These are phyloP conservation scores for Neofusicoccum sp. DNA, from an alignment of 2,329 filamentous ascomycete species.

Conservation along the genomic window DNA sequence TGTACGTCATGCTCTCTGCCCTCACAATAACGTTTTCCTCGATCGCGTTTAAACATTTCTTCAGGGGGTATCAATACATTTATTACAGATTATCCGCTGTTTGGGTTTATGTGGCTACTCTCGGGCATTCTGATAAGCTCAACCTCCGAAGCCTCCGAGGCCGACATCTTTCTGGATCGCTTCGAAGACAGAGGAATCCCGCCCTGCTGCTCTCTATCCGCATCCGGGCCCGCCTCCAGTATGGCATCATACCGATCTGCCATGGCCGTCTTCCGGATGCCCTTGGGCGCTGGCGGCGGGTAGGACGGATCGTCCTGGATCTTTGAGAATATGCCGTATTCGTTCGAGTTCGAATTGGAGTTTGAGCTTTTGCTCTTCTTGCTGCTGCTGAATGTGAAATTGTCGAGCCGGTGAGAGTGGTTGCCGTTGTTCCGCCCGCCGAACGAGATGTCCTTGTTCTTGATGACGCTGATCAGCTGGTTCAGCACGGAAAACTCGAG, in stretches of 20 bases:
- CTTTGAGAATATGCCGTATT: background rate
- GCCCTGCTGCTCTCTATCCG: background rate
- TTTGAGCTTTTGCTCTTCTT: background rate
- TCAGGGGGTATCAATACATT: too few relatives aligned
- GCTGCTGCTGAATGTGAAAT: background rate
- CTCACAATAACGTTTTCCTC: too few relatives aligned
- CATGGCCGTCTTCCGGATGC: background rate
- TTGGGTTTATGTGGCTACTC: background rate
- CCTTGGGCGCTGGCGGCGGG: background rate
- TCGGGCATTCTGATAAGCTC: background rate
- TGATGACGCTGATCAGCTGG: slow-evolving; percentile 42
- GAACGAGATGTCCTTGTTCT: background rate
- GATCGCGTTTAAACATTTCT: too few relatives aligned
- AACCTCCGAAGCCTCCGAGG: background rate
- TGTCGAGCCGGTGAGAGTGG: background rate
- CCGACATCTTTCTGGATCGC: background rate
- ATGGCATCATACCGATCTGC: background rate
- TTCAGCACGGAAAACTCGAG: slow-evolving; percentile 61
- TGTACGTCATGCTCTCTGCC: too few relatives aligned
- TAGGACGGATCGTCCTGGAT: background rate
- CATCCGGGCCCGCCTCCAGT: too few relatives aligned
- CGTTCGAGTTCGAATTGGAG: too few relatives aligned
- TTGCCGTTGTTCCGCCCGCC: slow-evolving; percentile 1
- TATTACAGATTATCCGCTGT: background rate
- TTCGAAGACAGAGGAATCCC: background rate